phyloP scores from a whole-genome alignment of 495 filamentous ascomycete species.

The Hypoxylon fragiforme region DNA sequence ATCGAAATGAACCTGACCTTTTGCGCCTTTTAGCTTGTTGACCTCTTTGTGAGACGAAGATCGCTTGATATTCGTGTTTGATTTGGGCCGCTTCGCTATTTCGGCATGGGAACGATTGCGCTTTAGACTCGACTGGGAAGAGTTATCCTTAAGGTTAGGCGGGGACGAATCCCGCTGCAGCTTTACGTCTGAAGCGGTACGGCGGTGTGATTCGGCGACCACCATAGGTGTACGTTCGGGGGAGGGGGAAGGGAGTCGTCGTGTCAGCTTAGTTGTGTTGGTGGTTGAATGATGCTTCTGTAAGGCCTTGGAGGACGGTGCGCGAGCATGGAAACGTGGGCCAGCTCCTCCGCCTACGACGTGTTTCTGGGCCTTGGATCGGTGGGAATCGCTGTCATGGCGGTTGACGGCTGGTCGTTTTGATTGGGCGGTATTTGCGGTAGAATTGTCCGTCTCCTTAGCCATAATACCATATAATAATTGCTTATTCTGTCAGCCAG shows the following conservation, averaged over 20 bases:
- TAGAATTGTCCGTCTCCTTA: slow-evolving; percentile 30
- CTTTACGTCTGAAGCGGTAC: slow-evolving; percentile 47
- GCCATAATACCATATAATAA: slow-evolving; percentile 18
- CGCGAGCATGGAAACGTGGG: slow-evolving; percentile 45
- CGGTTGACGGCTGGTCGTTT: slow-evolving; percentile 45
- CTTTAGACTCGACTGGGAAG: slow-evolving; percentile 49
- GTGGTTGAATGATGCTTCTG: slow-evolving; percentile 46
- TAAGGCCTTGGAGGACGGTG: slow-evolving; percentile 50
- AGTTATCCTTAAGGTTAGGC: slow-evolving; percentile 50
- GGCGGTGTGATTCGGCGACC: slow-evolving; percentile 45
- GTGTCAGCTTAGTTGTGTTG: slow-evolving; percentile 46
- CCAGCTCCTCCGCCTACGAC: slow-evolving; percentile 46
- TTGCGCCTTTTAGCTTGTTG: slow-evolving; percentile 41
- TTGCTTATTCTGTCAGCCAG: slow-evolving; percentile 28
- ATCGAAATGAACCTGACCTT: slow-evolving; percentile 55
- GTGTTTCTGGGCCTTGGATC: slow-evolving; percentile 48
- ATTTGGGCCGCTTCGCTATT: slow-evolving; percentile 52
- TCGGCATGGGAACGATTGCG: slow-evolving; percentile 54
- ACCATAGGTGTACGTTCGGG: slow-evolving; percentile 38
- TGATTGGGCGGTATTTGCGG: slow-evolving; percentile 49
- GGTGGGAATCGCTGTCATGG: slow-evolving; percentile 43
- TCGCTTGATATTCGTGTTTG: slow-evolving; percentile 49
- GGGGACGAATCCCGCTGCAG: slow-evolving; percentile 39
- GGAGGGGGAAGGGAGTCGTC: slow-evolving; percentile 41
- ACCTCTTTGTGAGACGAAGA: slow-evolving; percentile 47